Base-by-base conservation (phyloP, 1,139 yeast genomes). In the Saccharomyces hybrid region DNA sequence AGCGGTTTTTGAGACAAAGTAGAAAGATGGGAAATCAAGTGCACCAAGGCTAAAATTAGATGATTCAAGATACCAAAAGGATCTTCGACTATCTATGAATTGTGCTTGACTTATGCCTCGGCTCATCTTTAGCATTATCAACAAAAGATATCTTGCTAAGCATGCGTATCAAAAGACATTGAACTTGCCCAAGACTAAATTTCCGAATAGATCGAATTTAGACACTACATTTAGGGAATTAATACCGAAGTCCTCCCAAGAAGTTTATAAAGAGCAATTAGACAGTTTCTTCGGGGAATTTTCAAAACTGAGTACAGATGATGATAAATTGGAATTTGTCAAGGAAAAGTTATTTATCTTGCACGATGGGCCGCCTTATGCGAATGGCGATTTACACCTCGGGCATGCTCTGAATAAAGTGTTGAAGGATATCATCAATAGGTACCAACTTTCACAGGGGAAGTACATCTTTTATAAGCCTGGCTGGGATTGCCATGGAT, bases 401-500 rank as follows among this genome's bases (percentile, higher is more conserved):
- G 99, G 99, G 1, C 99, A 93, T 71, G 91, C 98, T 0, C 72
- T 93, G 65, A 93, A 93, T 72, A 93, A 93, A 66, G 80, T 90
- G 26, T 71, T 89, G 55, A 93, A 93, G 69, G 99, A 93, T 71
- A 82, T 93, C 53, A 82, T 91, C 54, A 82, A 82, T 60, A 75
- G 99, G 53, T 84, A 76, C 63, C 83, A 88, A 64, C 73, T 91
- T 47, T 70, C 86, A 50, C 71, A 75, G 48, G 86, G 90, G 26
- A 78, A 81, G 58, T 76, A 76, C 49, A 81, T 93, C 4, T 75
- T 78, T 54, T 93, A 88, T 66, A 78, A 78, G 49, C 97, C 98
- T 0, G 99, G 99, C 0, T 93, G 99, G 98, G 99, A 93, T 69
- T 93, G 99, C 66, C 99, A 93, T 73, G 99, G 99, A 0, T 74